Percentiles rank a stretch among this genome's conserved stretches.
These are phyloP conservation scores for Sequoia sempervirens DNA, from an alignment of 75 land plant species.

Conservation along the genomic window DNA sequence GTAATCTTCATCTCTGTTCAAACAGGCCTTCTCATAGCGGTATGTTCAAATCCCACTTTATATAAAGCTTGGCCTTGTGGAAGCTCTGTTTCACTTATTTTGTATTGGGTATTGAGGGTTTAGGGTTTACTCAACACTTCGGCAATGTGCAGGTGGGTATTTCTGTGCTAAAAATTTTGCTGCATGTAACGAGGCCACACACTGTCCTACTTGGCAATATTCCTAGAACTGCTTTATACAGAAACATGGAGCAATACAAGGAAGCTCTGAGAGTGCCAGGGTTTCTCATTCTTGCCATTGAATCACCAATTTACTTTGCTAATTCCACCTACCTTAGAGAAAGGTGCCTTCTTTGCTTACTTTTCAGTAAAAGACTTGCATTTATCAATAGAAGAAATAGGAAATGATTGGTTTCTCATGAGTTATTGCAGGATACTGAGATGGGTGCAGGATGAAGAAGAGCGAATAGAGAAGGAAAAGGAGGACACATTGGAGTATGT, in stretches of 20 bases:
- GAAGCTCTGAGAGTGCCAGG: conserved; percentile 62
- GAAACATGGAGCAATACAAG: conserved; percentile 53
- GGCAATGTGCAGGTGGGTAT: conserved; percentile 52
- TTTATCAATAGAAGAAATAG: not conserved
- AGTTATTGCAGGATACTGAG: conserved; percentile 47
- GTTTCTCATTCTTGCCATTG: conserved; percentile 66
- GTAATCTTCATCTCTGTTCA: conserved; percentile 85
- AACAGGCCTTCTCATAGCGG: conserved; percentile 77
- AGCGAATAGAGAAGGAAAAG: conserved; percentile 21
- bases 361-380: not conserved
- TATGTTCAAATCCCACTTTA: conserved; percentile 23
- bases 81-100: not conserved
- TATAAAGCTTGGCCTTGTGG: not conserved
- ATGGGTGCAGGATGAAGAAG: conserved; percentile 74
- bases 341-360: conserved; percentile 37
- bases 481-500: conserved; percentile 51
- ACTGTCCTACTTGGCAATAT: conserved; percentile 69
- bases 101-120: not conserved
- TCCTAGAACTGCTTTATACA: conserved; percentile 64
- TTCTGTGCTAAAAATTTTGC: conserved; percentile 71
- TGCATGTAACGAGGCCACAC: conserved; percentile 90
- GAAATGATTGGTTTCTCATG: not conserved
- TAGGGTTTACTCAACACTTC: not conserved
- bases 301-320: conserved; percentile 81
- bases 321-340: conserved; percentile 85